Base-by-base conservation (phyloP, 2,329 filamentous ascomycete species). In the Achaetomium macrosporum region DNA sequence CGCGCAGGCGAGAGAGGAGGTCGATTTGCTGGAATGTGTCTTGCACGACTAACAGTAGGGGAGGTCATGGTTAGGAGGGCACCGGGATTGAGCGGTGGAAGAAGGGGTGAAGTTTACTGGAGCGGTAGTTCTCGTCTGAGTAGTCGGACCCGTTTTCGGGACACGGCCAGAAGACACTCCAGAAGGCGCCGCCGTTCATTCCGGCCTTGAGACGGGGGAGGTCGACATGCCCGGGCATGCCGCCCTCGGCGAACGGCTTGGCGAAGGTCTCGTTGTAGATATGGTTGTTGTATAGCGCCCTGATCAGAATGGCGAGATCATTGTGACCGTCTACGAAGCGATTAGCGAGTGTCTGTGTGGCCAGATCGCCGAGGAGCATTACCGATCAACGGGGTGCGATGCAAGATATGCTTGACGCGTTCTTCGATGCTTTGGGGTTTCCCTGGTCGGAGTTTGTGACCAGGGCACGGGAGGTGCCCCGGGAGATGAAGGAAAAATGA, bases 81-180 rank as follows among this genome's bases (percentile, higher is more conserved):
- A 42, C 29, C 3, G 11, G 35, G 5, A 31, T 9, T 13, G 44
- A 40, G 13, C 5, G 29, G 11, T 6, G n/a, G 29, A 17, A 20
- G 17, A 13, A 16, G 19, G 19, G 35, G 42, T 16, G 45, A 16
- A 8, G 37, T 47, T 44, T 41, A 59, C 54, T 49, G 17, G 54
- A 16, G 11, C 50, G 39, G 49, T 63, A 65, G 63, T 83, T 87
- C 49, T 76, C 79, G 62, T 90, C 79, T 0, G 85, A 87, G 64
- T 88, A 90, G 68, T 95, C 83, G 5, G 78, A 78, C 43, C 81
- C 82, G 63, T 92, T 82, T 11, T 69, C 68, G 0, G 91, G 90
- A 64, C 91, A 96, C 0, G 81, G 81, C 39, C 87, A 82, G 63
- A 78, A 97, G 10, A 93, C 89, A 65, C 86, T 91, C 92, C 91